Base-by-base conservation (phyloP, 1,139 yeast genomes). In the Pichia sp. region DNA sequence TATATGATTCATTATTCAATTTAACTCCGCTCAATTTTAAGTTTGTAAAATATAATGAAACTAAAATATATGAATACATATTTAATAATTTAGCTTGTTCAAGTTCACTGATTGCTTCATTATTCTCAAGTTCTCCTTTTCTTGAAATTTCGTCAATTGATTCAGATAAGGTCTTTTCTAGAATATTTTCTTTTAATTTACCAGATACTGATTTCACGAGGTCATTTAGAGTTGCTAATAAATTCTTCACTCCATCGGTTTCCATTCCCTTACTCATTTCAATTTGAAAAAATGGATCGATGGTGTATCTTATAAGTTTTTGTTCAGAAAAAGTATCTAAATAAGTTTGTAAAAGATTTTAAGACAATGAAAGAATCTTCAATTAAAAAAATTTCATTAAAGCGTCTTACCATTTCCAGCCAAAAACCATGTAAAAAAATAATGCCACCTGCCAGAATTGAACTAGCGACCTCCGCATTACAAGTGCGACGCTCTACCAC, bases 401-500 rank as follows among this genome's bases (percentile, higher is more conserved):
- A 18, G 18, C 18, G 18, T 18, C 18, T 18, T 18, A 18, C 18
- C 18, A 18, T 18, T 18, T 18, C 18, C 18, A 18, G n/a, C 11
- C 11, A 34, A 34, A 34, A 34, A 34, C 18, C 6, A 34, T n/a
- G 18, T 18, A 43, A 28, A 42, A 41, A 42, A 36, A 31, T 31
- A 27, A 18, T 81, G 89, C 89, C 89, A 73, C 82, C 79, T 83
- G 87, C 87, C 92, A 84, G 92, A 83, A 83, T 84, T 83, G 90
- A 83, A 84, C 90, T 84, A 82, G 86, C 87, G 90, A 83, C 88
- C 92, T 83, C 83, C 81, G 89, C 90, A 83, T 84, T 83, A 83
- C 90, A 83, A 83, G 90, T 83, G 90, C 89, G 81, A 82, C 89
- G 92, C 92, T 83, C 89, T 83, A 83, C 92, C 92, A 83, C 92